Base-by-base conservation (phyloP, 23 red algal genomes). In the Gracilaria gracilis region DNA sequence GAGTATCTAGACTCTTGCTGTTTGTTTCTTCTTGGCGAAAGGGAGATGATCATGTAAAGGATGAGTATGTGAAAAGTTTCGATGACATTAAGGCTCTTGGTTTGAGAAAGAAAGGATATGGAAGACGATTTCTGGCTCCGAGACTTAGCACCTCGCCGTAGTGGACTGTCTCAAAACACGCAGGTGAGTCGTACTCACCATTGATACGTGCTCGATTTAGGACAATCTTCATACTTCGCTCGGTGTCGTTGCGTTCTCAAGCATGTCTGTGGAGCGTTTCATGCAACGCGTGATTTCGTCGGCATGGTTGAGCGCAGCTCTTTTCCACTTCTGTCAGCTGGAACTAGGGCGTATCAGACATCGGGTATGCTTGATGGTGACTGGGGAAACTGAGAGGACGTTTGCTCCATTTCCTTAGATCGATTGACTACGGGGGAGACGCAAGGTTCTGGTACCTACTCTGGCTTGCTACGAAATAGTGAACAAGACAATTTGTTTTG, bases 31-130 rank as follows among this genome's bases (percentile, higher is more conserved):
- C 72, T 25, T 77, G 38, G 72, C 40, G 39, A 28, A 77, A 48
- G 20, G 72, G 72, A 31, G 72, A 31, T 25, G 72, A 50, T 25
- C 12, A 50, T 25, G 72, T 51, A 19, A 77, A 50, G 72, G 72
- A 77, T 50, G 72, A 77, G n/a, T 77, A 77, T 20, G 72, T 28
- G 0, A 50, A 31, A 16, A 77, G 72, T 42, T 49, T 77, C 23
- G 72, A 77, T 77, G 72, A 77, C 20, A 77, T 77, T 28, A 46
- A 51, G n/a, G 72, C 72, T 46, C 72, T 77, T 50, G 72, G 72
- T 77, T 9, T 77, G 72, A 46, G 25, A 20, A 77, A 77, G 72
- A 77, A 51, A 27, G 72, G 72, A 9, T 77, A 77, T 31, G 72
- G 72, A 16, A 27, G 72, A 20, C 72, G 72, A 14, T 77, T 77